These are phyloP conservation scores for Polychytrium aggregatum DNA, from an alignment of 192 early-diverging fungal genomes.

Conservation along the genomic window DNA sequence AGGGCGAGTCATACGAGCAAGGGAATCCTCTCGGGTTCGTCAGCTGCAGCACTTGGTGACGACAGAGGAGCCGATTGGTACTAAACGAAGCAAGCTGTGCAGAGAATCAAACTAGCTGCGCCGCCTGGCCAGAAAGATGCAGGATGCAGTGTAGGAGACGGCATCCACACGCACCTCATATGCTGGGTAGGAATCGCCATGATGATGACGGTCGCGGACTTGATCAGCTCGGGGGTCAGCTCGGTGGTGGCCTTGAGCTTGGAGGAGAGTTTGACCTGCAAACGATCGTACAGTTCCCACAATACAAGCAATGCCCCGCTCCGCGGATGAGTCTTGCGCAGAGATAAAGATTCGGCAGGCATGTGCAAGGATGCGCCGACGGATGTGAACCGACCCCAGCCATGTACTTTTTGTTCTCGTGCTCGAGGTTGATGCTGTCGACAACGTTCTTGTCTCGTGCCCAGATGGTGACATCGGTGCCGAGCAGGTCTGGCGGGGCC, in stretches of 20 bases:
- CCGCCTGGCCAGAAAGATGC: no score
- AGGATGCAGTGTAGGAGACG: no score
- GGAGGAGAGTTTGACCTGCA: slow-evolving; percentile 8
- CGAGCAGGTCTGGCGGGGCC: background rate
- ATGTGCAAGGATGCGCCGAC: background rate
- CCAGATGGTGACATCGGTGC: slow-evolving; percentile 23
- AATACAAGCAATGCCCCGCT: background rate
- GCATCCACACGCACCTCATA: slow-evolving; percentile 19
- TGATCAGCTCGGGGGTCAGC: slow-evolving; percentile 13
- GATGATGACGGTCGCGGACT: slow-evolving; percentile 22
- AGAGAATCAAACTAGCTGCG: no score
- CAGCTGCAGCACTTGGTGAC: no score
- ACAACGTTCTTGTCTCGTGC: slow-evolving; percentile 25
- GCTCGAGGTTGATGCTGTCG: slow-evolving; percentile 23
- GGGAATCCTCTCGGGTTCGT: no score
- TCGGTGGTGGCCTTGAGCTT: slow-evolving; percentile 23
- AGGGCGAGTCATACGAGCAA: no score
- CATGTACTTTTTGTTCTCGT: slow-evolving; percentile 33
- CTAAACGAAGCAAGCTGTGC: no score
- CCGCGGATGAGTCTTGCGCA: no score
- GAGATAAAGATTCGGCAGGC: no score
- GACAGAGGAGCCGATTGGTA: no score
- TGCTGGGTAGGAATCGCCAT: slow-evolving; percentile 40
- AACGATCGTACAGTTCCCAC: background rate
- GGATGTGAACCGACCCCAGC: slow-evolving; percentile 18